Conservation (phyloP, 2,329 filamentous ascomycete species). For the Colletotrichum brevisporum region DNA sequence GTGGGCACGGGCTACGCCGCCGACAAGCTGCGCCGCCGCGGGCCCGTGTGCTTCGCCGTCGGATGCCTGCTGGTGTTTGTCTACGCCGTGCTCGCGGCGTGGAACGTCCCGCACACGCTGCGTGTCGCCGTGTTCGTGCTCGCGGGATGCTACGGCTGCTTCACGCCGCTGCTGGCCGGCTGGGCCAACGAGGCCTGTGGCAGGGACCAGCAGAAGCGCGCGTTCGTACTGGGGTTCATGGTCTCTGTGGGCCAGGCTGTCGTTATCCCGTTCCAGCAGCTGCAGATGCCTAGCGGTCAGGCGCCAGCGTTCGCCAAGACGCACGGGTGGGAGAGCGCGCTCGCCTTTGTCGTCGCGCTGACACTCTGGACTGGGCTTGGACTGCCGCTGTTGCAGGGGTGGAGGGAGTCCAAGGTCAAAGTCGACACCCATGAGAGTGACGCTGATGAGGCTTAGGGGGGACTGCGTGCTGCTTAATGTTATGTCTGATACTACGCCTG, state of each 20-base stretch:
- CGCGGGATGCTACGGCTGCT: conserved; percentile 57
- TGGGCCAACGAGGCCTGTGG: conserved; percentile 58
- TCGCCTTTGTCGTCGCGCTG: conserved; percentile 50
- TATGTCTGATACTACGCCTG: no score
- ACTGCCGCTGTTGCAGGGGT: conserved; percentile 45
- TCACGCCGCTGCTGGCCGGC: conserved; percentile 56
- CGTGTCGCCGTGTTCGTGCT: conserved; percentile 57
- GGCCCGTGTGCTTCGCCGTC: conserved; percentile 53
- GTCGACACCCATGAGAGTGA: conserved; percentile 28
- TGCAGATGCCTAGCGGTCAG: conserved; percentile 53
- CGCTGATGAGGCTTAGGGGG: conserved; percentile 19
- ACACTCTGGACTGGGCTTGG: conserved; percentile 52
- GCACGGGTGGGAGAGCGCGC: conserved; percentile 53
- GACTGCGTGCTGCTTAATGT: no score
- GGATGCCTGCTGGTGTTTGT: conserved; percentile 52
- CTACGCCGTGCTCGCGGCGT: conserved; percentile 54
- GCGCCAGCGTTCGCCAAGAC: conserved; percentile 53
- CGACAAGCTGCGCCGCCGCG: conserved; percentile 53
- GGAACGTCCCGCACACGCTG: conserved; percentile 54
- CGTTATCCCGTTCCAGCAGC: conserved; percentile 56
- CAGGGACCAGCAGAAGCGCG: conserved; percentile 59
- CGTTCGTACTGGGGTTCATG: conserved; percentile 57
- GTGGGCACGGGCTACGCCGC: conserved; percentile 52
- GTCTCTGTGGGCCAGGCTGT: conserved; percentile 54
- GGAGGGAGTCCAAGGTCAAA: conserved; percentile 38